Evolutionary conservation across 1,139 yeast species (phyloP).

Genomic region (Zygoascus meyerae): DNA sequence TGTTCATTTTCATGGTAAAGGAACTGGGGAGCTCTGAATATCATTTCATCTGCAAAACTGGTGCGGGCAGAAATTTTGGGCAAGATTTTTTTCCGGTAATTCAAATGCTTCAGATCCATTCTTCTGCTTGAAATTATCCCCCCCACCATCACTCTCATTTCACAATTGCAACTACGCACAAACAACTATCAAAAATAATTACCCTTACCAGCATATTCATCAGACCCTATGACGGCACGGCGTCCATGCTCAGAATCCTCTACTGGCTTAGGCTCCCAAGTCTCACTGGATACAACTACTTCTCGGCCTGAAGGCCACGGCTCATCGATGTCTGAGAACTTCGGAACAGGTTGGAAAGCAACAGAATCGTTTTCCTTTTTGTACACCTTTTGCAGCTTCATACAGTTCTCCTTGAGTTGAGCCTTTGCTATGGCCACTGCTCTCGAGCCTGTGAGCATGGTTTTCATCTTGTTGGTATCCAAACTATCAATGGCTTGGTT

Average conservation of each 20-base stretch:
- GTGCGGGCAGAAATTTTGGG: too few relatives aligned
- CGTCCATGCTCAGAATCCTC: background rate
- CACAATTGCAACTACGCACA: too few relatives aligned
- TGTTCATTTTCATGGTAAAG: too few relatives aligned
- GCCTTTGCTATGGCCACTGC: conserved; percentile 4
- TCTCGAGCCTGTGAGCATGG: conserved; percentile 2
- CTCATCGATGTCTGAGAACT: conserved; percentile 22
- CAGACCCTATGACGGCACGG: background rate
- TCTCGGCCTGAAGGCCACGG: conserved; percentile 35
- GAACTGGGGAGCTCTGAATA: too few relatives aligned
- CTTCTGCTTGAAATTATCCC: too few relatives aligned
- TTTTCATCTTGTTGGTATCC: conserved; percentile 7
- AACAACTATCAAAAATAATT: conserved; percentile 6
- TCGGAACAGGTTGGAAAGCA: conserved; percentile 33
- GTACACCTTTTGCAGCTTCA: conserved; percentile 20
- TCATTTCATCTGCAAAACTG: too few relatives aligned
- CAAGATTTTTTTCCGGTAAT: too few relatives aligned
- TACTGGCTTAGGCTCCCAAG: conserved; percentile 27
- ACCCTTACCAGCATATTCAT: conserved; percentile 6
- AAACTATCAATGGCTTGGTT: conserved; percentile 18
- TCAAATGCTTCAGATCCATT: too few relatives aligned
- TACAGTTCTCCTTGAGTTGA: conserved; percentile 12
- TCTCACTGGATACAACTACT: conserved; percentile 24
- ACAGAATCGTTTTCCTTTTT: conserved; percentile 31
- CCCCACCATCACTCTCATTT: too few relatives aligned